Conservation (phyloP, 192 early-diverging fungal genomes). For the Coemansia sp. region DNA sequence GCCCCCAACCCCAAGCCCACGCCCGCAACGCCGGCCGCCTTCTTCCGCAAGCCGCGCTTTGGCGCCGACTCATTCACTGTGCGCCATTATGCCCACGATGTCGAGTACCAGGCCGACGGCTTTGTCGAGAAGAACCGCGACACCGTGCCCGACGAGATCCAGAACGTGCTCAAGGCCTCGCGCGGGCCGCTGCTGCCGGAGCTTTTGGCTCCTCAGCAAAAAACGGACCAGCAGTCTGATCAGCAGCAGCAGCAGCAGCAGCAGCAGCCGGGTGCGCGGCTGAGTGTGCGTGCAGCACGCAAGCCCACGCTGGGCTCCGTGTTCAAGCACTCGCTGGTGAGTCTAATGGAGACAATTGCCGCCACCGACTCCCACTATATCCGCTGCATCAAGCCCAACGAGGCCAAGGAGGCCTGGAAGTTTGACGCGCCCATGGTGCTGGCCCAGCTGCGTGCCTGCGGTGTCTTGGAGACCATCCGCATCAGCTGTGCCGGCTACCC, state of each 20-base stretch:
- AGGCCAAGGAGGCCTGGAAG: constrained; percentile 82
- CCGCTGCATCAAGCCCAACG: constrained; percentile 98
- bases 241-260: neutral
- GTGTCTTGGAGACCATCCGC: constrained; percentile 97
- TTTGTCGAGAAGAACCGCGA: constrained; percentile 99
- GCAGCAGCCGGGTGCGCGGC: constrained; percentile 3
- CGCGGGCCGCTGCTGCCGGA: constrained; percentile 33
- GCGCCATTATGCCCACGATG: constrained; percentile 92
- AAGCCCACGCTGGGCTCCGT: constrained; percentile 57
- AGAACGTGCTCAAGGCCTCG: constrained; percentile 40
- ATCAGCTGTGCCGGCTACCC: constrained; percentile 98
- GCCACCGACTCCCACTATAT: constrained; percentile 94
- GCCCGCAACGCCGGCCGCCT: constrained; percentile 22
- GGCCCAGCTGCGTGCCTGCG: constrained; percentile 91
- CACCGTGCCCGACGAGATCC: constrained; percentile 86
- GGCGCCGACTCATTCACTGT: constrained; percentile 87
- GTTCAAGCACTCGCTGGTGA: constrained; percentile 71
- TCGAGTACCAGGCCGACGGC: constrained; percentile 91
- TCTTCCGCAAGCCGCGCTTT: constrained; percentile 92
- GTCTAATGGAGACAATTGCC: constrained; percentile 90
- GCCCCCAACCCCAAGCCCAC: constrained; percentile 4
- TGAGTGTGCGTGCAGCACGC: constrained; percentile 52
- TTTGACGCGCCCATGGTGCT: constrained; percentile 96
- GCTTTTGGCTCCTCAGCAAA: constrained; percentile 12
- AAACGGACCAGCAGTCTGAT: constrained; percentile 7